These are phyloP conservation scores for Dendrobium huoshanense DNA, from an alignment of 106 monocot species.

Conservation along the genomic window DNA sequence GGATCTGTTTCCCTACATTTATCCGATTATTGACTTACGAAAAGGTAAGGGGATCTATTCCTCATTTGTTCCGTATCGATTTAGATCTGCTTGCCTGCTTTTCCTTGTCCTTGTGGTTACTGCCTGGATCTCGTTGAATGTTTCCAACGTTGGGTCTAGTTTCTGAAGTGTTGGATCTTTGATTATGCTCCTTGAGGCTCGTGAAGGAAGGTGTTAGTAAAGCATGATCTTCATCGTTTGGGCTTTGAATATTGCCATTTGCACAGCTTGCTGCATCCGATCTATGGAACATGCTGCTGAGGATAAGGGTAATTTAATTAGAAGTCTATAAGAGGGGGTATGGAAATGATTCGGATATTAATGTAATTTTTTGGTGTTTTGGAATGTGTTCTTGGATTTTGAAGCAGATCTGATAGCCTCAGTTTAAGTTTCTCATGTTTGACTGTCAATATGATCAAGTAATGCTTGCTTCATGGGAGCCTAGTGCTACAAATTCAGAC, in stretches of 20 bases:
- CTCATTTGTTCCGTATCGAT: background rate
- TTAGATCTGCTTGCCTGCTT: conserved; percentile 11
- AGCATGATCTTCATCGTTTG: background rate
- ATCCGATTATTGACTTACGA: conserved; percentile 12
- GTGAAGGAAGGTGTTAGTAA: background rate
- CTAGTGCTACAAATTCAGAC: background rate
- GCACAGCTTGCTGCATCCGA: background rate
- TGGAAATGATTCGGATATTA: background rate
- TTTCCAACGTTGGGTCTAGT: background rate
- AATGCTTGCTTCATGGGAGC: background rate
- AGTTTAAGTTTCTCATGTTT: background rate
- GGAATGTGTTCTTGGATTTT: background rate
- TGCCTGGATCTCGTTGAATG: background rate
- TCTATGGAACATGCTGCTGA: background rate
- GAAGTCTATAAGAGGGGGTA: background rate
- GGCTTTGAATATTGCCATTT: background rate
- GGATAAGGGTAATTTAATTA: background rate
- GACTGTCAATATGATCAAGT: background rate
- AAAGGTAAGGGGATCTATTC: conserved; percentile 14
- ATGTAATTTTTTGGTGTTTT: background rate
- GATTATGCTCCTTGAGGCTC: background rate
- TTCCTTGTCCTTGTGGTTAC: background rate
- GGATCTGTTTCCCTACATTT: conserved; percentile 16
- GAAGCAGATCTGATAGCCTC: background rate
- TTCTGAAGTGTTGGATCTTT: background rate